Conservation (phyloP, 345 rosid species). For the Ceriops zippeliana region DNA sequence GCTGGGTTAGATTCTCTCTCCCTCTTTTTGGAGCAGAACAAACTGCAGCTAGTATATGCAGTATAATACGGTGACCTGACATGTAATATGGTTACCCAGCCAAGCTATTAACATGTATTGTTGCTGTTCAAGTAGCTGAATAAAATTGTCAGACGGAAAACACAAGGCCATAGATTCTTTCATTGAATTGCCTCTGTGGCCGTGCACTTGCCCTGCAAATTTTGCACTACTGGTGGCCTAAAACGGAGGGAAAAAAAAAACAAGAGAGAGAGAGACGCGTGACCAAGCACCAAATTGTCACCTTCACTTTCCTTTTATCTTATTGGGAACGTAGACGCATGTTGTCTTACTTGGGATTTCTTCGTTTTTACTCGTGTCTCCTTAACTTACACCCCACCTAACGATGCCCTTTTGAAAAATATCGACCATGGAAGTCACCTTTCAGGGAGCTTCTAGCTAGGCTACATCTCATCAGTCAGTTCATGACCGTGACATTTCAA, state of each 20-base stretch:
- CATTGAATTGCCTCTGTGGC: not conserved
- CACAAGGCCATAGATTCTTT: not conserved
- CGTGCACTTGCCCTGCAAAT: not conserved
- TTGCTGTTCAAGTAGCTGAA: conserved; percentile 13
- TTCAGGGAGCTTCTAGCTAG: conserved; percentile 12
- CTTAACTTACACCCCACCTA: too few species aligned
- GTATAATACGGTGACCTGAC: not conserved
- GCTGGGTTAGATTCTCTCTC: too few species aligned
- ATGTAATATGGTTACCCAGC: not conserved
- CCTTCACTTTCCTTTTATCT: not conserved
- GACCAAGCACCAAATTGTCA: not conserved
- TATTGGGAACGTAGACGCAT: conserved; percentile 4
- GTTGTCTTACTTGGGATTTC: not conserved
- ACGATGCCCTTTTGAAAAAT: not conserved
- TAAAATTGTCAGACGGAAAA: not conserved
- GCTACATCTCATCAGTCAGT: conserved; percentile 19
- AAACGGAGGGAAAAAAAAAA: not conserved
- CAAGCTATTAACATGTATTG: conserved; percentile 9
- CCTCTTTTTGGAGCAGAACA: too few species aligned
- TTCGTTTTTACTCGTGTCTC: too few species aligned
- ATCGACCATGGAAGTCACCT: conserved; percentile 16
- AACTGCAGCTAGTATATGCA: not conserved
- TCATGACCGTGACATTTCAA: conserved; percentile 27
- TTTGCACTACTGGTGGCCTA: conserved; percentile 3
- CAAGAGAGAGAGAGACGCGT: not conserved